Conservation (phyloP, 1,284 basidiomycete species). For the Phellinidium pouzarii region DNA sequence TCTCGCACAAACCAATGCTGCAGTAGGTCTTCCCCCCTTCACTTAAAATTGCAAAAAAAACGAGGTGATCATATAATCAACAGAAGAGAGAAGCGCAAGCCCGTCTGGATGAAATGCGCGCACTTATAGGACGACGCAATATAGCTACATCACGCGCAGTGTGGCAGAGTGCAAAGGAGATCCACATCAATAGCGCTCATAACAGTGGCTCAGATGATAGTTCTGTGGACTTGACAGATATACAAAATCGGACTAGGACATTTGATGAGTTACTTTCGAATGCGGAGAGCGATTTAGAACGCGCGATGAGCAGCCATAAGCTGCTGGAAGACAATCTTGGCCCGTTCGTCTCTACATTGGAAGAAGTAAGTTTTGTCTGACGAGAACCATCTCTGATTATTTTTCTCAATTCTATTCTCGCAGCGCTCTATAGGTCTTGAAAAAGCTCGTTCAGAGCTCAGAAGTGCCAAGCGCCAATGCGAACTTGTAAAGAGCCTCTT, state of each 20-base stretch:
- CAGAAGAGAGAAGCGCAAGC: constrained; percentile 68
- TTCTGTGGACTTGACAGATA: constrained; percentile 22
- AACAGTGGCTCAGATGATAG: constrained; percentile 2
- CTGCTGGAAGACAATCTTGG: constrained; percentile 43
- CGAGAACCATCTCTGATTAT: not conserved
- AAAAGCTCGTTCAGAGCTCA: constrained; percentile 55
- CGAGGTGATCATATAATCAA: constrained; percentile 1
- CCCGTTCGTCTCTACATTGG: constrained; percentile 42
- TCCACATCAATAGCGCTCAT: constrained; percentile 1
- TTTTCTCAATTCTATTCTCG: not conserved
- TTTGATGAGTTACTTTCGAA: constrained; percentile 51
- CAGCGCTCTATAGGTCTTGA: constrained; percentile 57
- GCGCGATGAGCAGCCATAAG: constrained; percentile 47
- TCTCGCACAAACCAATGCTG: constrained; percentile 21
- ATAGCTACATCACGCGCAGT: constrained; percentile 45
- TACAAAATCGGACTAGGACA: constrained; percentile 24
- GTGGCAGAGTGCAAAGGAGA: constrained; percentile 25
- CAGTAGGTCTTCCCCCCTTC: constrained; percentile 29
- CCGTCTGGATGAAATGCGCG: constrained; percentile 72
- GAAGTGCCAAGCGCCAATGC: constrained; percentile 63
- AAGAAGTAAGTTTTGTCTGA: constrained; percentile 43
- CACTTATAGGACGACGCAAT: constrained; percentile 57
- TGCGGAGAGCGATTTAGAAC: constrained; percentile 48
- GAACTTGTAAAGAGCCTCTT: constrained; percentile 73
- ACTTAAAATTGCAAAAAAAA: constrained; percentile 3